Conservation (phyloP, 2,329 filamentous ascomycete genomes). For the Peltaster fructicola region DNA sequence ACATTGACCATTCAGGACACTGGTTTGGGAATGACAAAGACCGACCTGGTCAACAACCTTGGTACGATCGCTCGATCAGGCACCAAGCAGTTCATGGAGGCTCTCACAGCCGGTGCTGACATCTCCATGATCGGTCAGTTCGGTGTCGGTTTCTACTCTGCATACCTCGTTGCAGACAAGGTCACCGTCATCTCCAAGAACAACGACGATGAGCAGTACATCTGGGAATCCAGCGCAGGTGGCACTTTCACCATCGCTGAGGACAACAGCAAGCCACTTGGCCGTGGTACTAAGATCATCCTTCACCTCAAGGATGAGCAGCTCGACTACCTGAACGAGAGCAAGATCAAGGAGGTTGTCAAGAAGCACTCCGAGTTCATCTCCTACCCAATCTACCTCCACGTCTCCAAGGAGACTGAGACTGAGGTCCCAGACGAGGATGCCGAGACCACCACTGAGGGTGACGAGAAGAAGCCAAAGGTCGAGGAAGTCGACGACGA, state of each 20-base stretch:
- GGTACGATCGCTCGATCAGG: constrained; percentile 98
- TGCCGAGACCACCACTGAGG: constrained; percentile 53
- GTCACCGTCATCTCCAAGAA: constrained; percentile 94
- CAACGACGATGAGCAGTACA: constrained; percentile 99
- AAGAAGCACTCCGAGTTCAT: constrained; percentile 99
- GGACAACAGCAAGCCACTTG: constrained; percentile 77
- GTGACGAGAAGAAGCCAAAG: constrained; percentile 87
- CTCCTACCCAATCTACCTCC: constrained; percentile 99
- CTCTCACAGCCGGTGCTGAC: constrained; percentile 91
- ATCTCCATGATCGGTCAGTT: constrained; percentile 99
- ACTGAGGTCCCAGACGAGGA: constrained; percentile 97
- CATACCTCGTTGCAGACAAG: constrained; percentile 95
- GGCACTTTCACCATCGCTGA: constrained; percentile 88
- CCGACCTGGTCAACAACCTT: constrained; percentile 99
- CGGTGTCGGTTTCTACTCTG: constrained; percentile 99
- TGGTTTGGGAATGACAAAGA: constrained; percentile 99
- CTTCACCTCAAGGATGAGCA: constrained; percentile 99
- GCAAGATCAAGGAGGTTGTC: constrained; percentile 99
- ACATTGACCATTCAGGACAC: constrained; percentile 93
- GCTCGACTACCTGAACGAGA: constrained; percentile 93
- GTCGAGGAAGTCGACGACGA: constrained; percentile 67
- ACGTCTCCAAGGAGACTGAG: constrained; percentile 98
- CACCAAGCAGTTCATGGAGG: constrained; percentile 99
- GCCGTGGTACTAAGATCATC: constrained; percentile 93
- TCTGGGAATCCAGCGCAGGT: constrained; percentile 96